A percentile compares a stretch with the other conserved stretches of the same genome.
Evolutionary conservation across 768 basidiomycete genomes (phyloP).

Genomic region (Lentinus tigrinus): DNA sequence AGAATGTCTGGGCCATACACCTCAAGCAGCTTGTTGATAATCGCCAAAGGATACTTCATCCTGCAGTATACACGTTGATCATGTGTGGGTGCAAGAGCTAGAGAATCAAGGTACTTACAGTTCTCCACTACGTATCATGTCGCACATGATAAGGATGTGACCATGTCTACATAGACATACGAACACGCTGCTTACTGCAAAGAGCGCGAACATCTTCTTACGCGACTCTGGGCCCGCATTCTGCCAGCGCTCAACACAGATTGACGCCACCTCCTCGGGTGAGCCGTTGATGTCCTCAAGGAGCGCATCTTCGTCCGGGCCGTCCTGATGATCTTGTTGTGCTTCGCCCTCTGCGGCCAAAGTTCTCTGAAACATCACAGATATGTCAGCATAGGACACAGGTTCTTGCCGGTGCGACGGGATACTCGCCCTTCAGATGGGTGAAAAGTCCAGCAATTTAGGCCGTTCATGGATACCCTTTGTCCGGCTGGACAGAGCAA

Average conservation of each 20-base stretch:
- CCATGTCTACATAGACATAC: conserved; percentile 22
- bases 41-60: conserved; percentile 23
- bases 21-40: conserved; percentile 18
- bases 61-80: conserved; percentile 4
- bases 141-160: conserved; percentile 17
- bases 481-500: too few relatives aligned
- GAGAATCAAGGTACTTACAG: conserved; percentile 16
- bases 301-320: too few relatives aligned
- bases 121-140: conserved; percentile 29
- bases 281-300: too few relatives aligned
- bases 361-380: too few relatives aligned
- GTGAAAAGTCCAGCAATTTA: too few relatives aligned
- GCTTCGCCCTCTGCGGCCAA: too few relatives aligned
- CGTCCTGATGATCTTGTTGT: too few relatives aligned
- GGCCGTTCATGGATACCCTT: too few relatives aligned
- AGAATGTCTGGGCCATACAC: conserved; percentile 20
- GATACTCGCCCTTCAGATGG: too few relatives aligned
- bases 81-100: neutral
- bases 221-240: conserved; percentile 16
- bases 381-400: too few relatives aligned
- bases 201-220: conserved; percentile 24
- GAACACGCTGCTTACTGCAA: conserved; percentile 23
- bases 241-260: conserved; percentile 20
- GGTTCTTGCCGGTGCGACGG: too few relatives aligned
- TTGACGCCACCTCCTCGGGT: neutral